Evolutionary conservation across 2,329 filamentous ascomycete genomes (phyloP), one percentile per base, ranked within the genome.

Genomic region (Neonectria ditissima): DNA sequence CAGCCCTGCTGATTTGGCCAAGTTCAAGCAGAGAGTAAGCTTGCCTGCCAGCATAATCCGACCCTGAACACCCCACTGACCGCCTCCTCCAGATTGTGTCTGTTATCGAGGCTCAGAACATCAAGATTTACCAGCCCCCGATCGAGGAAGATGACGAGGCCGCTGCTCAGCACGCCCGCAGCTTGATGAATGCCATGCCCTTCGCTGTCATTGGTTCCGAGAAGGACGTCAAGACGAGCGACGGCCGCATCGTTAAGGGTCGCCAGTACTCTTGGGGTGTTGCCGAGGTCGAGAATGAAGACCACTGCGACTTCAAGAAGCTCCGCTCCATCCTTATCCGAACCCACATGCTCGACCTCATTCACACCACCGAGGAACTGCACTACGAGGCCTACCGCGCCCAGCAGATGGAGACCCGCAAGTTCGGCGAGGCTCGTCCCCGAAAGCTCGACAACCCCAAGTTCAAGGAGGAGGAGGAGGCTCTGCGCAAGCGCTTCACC

Each of bases 291-390:
- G 96, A 99, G 88, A 99, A 99, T 79, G 96, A 99, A 84, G 96
- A 99, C 79, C 96, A 99, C 87, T 99, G 96, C 84, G 96, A 99
- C 83, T 99, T 99, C 88, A 99, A 99, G 92, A 99, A 99, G 87
- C 92, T 99, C 69, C 94, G 96, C 76, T 97, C 95, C 52, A 98
- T 99, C 76, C 87, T 99, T 72, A 98, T 99, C 85, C 93, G 96
- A 81, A 97, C 95, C 54, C 96, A 99, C 86, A 99, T 99, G 96
- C 90, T 99, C 76, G 96, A 99, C 80, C 92, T 99, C 70, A 99
- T 99, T 80, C 96, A 99, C 87, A 99, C 97, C 69, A 99, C 96
- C 73, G 96, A 99, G 84, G 96, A 99, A 87, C 91, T 94, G 76
- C 96, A 99, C 87, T 99, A 99, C 86, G 96, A 99, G 83, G 95